Base-by-base conservation (phyloP, 2,329 filamentous ascomycete genomes). In the Madurella fahalii region DNA sequence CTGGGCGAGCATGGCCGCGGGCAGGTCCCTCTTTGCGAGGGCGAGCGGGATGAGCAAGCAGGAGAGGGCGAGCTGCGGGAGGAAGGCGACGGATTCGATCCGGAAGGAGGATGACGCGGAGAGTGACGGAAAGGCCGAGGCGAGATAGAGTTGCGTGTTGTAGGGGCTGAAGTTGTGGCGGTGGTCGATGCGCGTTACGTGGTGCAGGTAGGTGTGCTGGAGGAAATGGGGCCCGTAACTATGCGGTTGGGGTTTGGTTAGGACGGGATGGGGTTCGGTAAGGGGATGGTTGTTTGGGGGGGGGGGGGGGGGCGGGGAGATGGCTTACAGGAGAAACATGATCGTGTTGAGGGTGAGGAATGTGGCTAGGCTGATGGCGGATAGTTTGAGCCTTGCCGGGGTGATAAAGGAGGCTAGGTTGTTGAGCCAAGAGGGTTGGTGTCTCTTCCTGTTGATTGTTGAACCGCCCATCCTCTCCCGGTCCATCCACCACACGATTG, bases 121-220 rank as follows among this genome's bases (percentile, higher is more conserved):
- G 43, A 53, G n/a, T 9, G 17, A 69, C 0, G 76, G 69, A 2
- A 76, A 72, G 2, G 89, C 84, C 0, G 94, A 95, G 47, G 85
- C 86, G 41, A 96, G 81, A 69, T 99, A 96, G 2, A 99, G 81
- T 8, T 96, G 80, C 1, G 86, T 89, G 70, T 96, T 96, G 77
- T 97, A 99, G 1, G 91, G 89, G 9, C 92, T 96, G 74, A 99
- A 99, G 74, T 99, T 99, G 75, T 99, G 94, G 13, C 94, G 87
- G 72, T 99, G 94, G 69, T 99, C 94, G 69, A 96, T 87, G 56
- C 94, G 87, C 4, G 87, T 91, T 58, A 97, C 77, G 70, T 99
- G 94, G 73, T 99, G 92, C 56, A 96, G 80, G 73, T 87, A 99
- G 40, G 91, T 97, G 70, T 99, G 91, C 56, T 88, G 79, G 31